phyloP scores from a whole-genome alignment of 2,329 filamentous ascomycete genomes.

The Exophiala spinifera region DNA sequence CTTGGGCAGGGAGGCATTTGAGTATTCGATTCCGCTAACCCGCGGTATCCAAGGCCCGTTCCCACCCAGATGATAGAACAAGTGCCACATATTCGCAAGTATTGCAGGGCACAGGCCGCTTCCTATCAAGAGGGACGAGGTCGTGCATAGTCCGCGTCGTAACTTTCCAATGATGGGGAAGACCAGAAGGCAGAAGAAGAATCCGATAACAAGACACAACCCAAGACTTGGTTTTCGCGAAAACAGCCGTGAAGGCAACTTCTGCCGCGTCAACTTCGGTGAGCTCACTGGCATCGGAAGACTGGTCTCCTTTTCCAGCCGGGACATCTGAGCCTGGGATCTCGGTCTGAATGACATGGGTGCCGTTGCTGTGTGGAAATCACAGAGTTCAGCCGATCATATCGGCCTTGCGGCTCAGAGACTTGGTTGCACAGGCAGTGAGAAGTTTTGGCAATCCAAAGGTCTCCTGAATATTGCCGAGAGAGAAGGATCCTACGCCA shows the following conservation, averaged over 20 bases:
- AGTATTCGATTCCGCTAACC: constrained; percentile 39
- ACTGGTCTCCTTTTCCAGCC: neutral
- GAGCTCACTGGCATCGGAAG: constrained; percentile 3
- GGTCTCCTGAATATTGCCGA: neutral
- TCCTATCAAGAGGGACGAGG: constrained; percentile 4
- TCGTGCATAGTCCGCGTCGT: constrained; percentile 1
- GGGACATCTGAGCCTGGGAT: constrained; percentile 1
- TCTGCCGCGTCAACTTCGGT: neutral
- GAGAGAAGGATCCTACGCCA: neutral
- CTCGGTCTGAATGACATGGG: neutral
- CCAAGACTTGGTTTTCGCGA: constrained; percentile 3
- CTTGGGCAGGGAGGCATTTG: constrained; percentile 44
- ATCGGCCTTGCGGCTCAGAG: no score
- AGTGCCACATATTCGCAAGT: constrained; percentile 41
- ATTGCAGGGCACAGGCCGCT: constrained; percentile 9
- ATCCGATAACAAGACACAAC: constrained; percentile 6
- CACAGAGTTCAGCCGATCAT: no score
- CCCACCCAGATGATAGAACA: constrained; percentile 54
- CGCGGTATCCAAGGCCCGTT: constrained; percentile 57
- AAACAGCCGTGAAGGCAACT: neutral
- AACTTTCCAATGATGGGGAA: constrained; percentile 4
- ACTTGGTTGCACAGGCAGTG: no score
- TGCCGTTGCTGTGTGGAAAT: no score
- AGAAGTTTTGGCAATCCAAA: no score
- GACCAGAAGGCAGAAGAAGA: constrained; percentile 4